A percentile compares a stretch with the other conserved stretches of the same genome.
phyloP scores from a whole-genome alignment of 2,329 filamentous ascomycete genomes.

The Magnaporthiopsis rhizophila region DNA sequence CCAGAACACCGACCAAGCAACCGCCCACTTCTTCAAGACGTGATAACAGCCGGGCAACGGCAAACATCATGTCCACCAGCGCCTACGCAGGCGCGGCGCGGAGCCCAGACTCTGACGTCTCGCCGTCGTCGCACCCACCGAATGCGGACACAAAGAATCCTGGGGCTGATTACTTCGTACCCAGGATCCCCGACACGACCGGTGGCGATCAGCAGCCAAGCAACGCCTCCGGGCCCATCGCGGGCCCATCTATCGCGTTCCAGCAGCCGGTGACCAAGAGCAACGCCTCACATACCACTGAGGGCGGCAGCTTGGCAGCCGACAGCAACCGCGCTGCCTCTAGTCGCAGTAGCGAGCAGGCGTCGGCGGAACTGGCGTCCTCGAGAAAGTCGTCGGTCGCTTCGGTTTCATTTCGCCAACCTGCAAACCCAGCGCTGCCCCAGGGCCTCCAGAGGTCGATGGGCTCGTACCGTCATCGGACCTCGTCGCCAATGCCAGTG shows the following conservation, averaged over 20 bases:
- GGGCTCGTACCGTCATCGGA: constrained; percentile 25
- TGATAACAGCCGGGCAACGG: neutral
- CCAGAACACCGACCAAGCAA: constrained; percentile 5
- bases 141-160: constrained; percentile 15
- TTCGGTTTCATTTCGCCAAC: constrained; percentile 39
- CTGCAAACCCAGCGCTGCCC: constrained; percentile 35
- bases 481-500: constrained; percentile 35
- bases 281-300: neutral
- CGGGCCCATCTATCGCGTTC: neutral
- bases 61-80: neutral
- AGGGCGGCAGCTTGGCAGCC: neutral
- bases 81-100: constrained; percentile 11
- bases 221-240: neutral
- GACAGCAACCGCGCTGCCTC: neutral
- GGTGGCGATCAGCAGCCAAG: constrained; percentile 6
- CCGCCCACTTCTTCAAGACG: neutral
- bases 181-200: constrained; percentile 7
- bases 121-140: constrained; percentile 28
- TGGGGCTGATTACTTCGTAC: constrained; percentile 19
- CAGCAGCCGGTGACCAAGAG: neutral
- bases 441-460: constrained; percentile 36
- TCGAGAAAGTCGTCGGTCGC: constrained; percentile 38
- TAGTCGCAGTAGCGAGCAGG: constrained; percentile 1
- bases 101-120: constrained; percentile 35
- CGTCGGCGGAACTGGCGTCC: constrained; percentile 11